Evolutionary conservation across 768 basidiomycete genomes (phyloP), one percentile per base, ranked within the genome.

Genomic region (Boletus fagicola): DNA sequence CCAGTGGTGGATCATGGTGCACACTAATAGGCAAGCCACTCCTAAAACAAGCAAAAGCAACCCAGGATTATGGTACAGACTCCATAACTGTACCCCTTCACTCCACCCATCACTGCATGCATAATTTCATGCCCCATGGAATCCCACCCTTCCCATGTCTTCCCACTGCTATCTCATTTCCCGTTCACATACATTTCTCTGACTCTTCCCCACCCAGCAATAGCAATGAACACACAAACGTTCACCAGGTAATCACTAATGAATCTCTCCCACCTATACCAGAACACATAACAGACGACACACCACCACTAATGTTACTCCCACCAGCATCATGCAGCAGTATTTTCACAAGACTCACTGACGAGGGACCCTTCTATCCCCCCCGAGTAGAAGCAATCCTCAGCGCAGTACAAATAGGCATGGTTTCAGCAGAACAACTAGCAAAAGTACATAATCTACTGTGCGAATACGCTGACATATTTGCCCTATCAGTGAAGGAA

Each of bases 341-440:
- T 2, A 22, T 39, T 6, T 54, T 47, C 45, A 47, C 44, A 4
- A 47, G 45, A 9, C 5, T 30, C 15, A 54, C 44, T 0, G 5
- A 30, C 3, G 12, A 53, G 6, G 43, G 43, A 13, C 33, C 22
- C 2, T 53, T 53, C 18, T 4, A 53, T 12, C 10, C 26, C 5
- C 45, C 24, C 5, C 13, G 9, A 5, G 28, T 54, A 13, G 8
- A 47, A 22, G 18, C 12, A 22, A 47, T 47, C 24, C n/a, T 36
- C 1, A 6, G 28, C 0, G 0, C 8, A 0, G 24, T 53, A 5
- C 4, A 15, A 1, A 36, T 45, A 2, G 43, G 52, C 15, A 4
- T 4, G 0, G 4, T 30, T 5, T 9, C n/a, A 1, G 20, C 4
- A 0, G 6, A 2, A 20, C 18, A 6, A 0, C 33, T 2, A n/a